These are phyloP conservation scores for Pythium brassicae DNA, from an alignment of 352 stramenopile species.

Conservation along the genomic window DNA sequence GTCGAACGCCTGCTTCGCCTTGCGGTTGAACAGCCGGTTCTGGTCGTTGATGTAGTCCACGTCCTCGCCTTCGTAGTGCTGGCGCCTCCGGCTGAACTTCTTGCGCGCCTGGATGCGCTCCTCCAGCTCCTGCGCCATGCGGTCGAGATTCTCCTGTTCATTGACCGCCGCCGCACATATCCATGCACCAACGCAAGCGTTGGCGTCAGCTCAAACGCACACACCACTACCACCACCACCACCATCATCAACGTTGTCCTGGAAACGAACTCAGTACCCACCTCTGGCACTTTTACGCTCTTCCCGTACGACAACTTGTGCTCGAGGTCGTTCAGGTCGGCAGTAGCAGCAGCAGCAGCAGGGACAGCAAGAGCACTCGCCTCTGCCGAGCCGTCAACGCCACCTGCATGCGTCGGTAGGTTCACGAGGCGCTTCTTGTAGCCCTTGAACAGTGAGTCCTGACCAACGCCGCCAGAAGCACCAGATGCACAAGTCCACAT, in stretches of 20 bases:
- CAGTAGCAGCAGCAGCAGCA: not conserved
- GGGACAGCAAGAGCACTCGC: constrained; percentile 3
- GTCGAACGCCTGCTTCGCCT: constrained; percentile 95
- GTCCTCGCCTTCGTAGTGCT: constrained; percentile 86
- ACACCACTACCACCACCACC: no score
- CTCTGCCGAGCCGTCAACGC: constrained; percentile 6
- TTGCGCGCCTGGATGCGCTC: constrained; percentile 67
- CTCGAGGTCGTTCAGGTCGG: constrained; percentile 22
- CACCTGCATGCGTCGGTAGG: constrained; percentile 34
- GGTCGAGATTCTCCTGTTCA: constrained; percentile 51
- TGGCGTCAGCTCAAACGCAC: no score
- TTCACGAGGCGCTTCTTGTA: constrained; percentile 80
- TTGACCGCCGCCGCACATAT: not conserved
- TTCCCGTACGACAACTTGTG: constrained; percentile 70
- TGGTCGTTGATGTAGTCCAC: constrained; percentile 98
- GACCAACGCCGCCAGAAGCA: no score
- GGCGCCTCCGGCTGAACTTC: constrained; percentile 71
- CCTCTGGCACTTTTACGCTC: constrained; percentile 42
- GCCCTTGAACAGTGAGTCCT: constrained; percentile 78
- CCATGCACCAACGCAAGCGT: not conserved
- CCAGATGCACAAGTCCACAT: no score
- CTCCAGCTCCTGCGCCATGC: constrained; percentile 72
- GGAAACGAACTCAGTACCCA: no score
- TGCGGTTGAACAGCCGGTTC: constrained; percentile 98
- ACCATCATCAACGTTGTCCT: no score